Conservation (phyloP, 169 alveolate genomes). For the Eimeria necatrix region DNA sequence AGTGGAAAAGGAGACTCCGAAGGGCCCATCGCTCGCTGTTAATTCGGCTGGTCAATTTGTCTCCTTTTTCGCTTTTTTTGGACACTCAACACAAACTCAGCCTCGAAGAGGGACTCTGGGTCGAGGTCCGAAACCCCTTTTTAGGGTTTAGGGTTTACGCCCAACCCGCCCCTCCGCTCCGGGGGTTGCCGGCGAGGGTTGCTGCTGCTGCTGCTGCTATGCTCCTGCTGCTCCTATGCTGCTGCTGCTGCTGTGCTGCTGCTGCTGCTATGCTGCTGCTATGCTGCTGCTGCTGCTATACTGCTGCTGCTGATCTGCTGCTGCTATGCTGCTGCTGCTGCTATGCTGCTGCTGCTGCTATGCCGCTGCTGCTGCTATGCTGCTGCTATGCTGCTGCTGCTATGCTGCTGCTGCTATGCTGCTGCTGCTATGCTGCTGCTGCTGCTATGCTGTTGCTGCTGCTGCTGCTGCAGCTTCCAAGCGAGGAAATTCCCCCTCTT, state of each 20-base stretch:
- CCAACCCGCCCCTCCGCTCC: too few relatives aligned
- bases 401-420: neutral
- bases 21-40: conserved; percentile 89
- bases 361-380: too few relatives aligned
- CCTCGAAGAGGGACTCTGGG: conserved; percentile 80
- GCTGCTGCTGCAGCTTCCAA: conserved; percentile 87
- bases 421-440: neutral
- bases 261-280: too few relatives aligned
- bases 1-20: conserved; percentile 88
- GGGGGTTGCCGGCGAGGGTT: too few relatives aligned
- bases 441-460: neutral
- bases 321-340: too few relatives aligned
- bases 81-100: conserved; percentile 30
- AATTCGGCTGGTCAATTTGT: conserved; percentile 89
- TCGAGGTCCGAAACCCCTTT: conserved; percentile 35
- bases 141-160: neutral
- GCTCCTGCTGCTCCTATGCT: too few relatives aligned
- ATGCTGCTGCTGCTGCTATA: too few relatives aligned
- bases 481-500: conserved; percentile 89
- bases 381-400: too few relatives aligned
- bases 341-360: too few relatives aligned
- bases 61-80: conserved; percentile 79
- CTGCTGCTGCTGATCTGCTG: too few relatives aligned
- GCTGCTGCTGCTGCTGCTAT: too few relatives aligned
- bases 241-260: too few relatives aligned